Conservation (phyloP, 768 basidiomycete genomes). For the Auricularia auricula-judae region DNA sequence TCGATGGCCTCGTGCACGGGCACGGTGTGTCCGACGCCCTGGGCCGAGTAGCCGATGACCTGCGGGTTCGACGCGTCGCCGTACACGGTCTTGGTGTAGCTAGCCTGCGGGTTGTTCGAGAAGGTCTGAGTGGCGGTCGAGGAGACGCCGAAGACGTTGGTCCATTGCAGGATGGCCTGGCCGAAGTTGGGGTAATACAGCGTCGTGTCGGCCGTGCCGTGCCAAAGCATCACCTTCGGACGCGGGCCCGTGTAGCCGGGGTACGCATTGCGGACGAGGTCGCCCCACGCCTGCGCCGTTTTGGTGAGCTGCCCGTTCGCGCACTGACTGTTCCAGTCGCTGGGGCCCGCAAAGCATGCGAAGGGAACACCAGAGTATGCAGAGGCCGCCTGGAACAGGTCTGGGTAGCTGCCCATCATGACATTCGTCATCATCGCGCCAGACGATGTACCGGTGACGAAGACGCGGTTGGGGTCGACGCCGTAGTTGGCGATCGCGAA, state of each 20-base stretch:
- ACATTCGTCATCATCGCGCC: slow-evolving; percentile 56
- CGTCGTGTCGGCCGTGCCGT: slow-evolving; percentile 42
- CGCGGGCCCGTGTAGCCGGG: slow-evolving; percentile 41
- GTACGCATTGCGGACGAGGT: slow-evolving; percentile 34
- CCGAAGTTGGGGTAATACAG: slow-evolving; percentile 39
- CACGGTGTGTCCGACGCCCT: slow-evolving; percentile 41
- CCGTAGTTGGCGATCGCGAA: slow-evolving; percentile 38
- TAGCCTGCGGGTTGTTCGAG: slow-evolving; percentile 30
- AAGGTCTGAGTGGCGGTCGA: slow-evolving; percentile 28
- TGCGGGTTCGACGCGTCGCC: slow-evolving; percentile 24
- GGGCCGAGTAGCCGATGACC: slow-evolving; percentile 40
- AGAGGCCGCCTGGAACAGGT: slow-evolving; percentile 38
- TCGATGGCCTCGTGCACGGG: slow-evolving; percentile 36
- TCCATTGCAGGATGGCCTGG: slow-evolving; percentile 47
- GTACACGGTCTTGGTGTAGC: slow-evolving; percentile 38
- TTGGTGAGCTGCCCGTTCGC: slow-evolving; percentile 31
- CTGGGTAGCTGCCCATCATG: slow-evolving; percentile 41
- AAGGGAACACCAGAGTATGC: slow-evolving; percentile 44
- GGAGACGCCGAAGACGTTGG: slow-evolving; percentile 38
- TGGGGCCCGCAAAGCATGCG: slow-evolving; percentile 40
- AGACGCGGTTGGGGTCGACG: slow-evolving; percentile 36
- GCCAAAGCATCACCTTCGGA: slow-evolving; percentile 44
- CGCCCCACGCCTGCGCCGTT: slow-evolving; percentile 39
- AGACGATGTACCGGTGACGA: slow-evolving; percentile 39
- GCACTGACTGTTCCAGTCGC: slow-evolving; percentile 37